A percentile compares a stretch with the other conserved stretches of the same genome.
These are phyloP conservation scores for Annona squamosa DNA, from an alignment of 164 flowering plant species.

Conservation along the genomic window DNA sequence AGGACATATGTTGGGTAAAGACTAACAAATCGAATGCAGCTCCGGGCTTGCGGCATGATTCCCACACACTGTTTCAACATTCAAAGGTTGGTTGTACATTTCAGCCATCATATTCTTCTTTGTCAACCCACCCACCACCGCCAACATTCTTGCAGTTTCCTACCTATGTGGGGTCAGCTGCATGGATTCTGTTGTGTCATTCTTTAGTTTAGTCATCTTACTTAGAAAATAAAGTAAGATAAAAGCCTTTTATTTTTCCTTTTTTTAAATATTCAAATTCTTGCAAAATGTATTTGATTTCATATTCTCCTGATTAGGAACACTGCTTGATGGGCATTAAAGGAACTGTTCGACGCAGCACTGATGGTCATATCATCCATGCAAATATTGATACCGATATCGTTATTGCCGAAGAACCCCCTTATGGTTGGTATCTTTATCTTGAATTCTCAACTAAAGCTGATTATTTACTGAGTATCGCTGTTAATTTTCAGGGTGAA, in stretches of 20 bases:
- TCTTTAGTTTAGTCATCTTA: no score
- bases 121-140: not conserved
- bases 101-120: not conserved
- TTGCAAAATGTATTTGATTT: conserved; percentile 1
- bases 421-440: conserved; percentile 62
- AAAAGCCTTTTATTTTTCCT: not conserved
- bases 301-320: conserved; percentile 48
- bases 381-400: conserved; percentile 99
- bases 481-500: not conserved
- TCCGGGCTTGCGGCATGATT: conserved; percentile 89
- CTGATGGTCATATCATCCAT: conserved; percentile 98
- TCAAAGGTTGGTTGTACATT: conserved; percentile 64
- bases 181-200: not conserved
- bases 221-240: no score
- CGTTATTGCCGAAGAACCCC: conserved; percentile 96
- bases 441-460: not conserved
- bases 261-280: not conserved
- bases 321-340: conserved; percentile 99
- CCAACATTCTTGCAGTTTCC: not conserved
- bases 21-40: conserved; percentile 90
- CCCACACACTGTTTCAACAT: conserved; percentile 91
- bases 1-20: conserved; percentile 99
- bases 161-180: not conserved
- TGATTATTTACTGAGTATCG: not conserved
- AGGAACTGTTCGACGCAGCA: conserved; percentile 98